Conservation (phyloP, 2,329 filamentous ascomycete genomes). For the Neurospora sp. region DNA sequence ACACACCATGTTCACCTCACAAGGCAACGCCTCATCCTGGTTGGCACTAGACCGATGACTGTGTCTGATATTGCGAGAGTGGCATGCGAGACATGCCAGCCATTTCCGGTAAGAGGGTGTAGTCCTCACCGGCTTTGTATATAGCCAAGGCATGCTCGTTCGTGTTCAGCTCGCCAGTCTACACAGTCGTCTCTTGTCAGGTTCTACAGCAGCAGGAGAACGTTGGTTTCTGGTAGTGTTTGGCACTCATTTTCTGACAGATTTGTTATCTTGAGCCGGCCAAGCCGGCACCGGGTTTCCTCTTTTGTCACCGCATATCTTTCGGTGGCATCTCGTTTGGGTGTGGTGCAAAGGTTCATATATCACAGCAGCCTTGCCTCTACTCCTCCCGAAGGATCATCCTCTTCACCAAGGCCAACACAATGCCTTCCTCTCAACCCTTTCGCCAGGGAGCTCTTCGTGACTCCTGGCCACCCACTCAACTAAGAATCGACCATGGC, state of each 20-base stretch:
- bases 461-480: conserved; percentile 45
- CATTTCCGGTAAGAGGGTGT: conserved; percentile 9
- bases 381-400: not conserved
- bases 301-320: conserved; percentile 6
- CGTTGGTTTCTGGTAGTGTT: not conserved
- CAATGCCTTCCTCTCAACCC: conserved; percentile 27
- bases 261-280: conserved; percentile 20
- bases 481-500: conserved; percentile 35
- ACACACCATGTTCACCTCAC: conserved; percentile 22
- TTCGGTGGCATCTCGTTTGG: not conserved
- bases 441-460: conserved; percentile 24
- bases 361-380: not conserved
- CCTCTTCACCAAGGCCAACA: not conserved
- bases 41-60: conserved; percentile 23
- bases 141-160: conserved; percentile 11
- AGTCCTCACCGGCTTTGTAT: conserved; percentile 4
- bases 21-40: conserved; percentile 21
- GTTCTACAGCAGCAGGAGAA: conserved; percentile 11
- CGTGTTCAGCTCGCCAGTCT: conserved; percentile 6
- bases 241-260: conserved; percentile 10
- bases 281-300: conserved; percentile 18
- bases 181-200: conserved; percentile 1
- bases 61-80: conserved; percentile 6
- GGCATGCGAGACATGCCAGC: conserved; percentile 4
- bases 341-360: not conserved